Evolutionary conservation across 352 stramenopile species (phyloP), one percentile per base, ranked within the genome.

Genomic region (Globisporangium carolinianum): DNA sequence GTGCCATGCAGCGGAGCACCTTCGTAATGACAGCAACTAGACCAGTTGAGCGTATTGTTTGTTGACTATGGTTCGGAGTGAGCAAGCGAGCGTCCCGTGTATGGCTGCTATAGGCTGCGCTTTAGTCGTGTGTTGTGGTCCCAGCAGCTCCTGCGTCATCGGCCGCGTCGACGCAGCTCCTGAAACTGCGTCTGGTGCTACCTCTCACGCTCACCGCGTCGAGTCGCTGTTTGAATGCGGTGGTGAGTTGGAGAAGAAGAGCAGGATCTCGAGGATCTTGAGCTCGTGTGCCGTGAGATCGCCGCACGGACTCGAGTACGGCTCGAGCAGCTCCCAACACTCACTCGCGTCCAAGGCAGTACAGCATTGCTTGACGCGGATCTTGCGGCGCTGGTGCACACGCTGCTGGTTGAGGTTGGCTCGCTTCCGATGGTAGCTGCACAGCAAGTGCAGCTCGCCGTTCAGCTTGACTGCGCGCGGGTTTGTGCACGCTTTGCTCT

Each of bases 401-500:
- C 62, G 66, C 17, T 65, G 66, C 57, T 77, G 72, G 61, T 76
- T 76, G 45, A 68, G 51, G 59, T 80, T 80, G 15, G 68, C 68
- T 39, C 72, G 70, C 6, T 51, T 55, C 5, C 68, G 71, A 49
- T 80, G 71, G 36, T 64, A 65, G 15, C 71, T 56, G 42, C 71
- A 80, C 17, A 80, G 65, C 24, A 64, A 63, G 46, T 80, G 72
- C 35, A 50, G 49, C 17, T 76, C 63, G 5, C 72, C 68, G 49
- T 75, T 77, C 35, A 69, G 55, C 45, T 79, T 79, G 56, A 68
- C 52, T 8, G 71, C 68, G 48, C 71, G 68, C 12, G 62, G 51
- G 43, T 73, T 71, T 6, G 41, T 39, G 48, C 71, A 79, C 11
- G 51, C 41, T 56, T 76, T 76, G 62, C 65, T 71, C 38, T 57